phyloP scores from a whole-genome alignment of 2,329 filamentous ascomycete species.

The Beauveria pseudobassiana region DNA sequence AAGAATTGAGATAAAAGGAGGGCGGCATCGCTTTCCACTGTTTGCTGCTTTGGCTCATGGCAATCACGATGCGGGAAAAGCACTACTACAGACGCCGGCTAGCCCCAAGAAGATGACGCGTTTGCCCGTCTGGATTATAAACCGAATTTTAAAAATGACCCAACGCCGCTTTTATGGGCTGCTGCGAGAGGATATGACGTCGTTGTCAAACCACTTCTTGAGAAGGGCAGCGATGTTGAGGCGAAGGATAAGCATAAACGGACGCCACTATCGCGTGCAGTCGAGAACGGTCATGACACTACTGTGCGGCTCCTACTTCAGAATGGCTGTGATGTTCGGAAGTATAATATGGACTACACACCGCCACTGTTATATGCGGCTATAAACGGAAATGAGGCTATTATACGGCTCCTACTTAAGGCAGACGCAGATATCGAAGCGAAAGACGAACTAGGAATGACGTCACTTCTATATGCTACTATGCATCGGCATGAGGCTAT shows the following conservation, averaged over 20 bases:
- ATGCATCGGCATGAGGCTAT: no score
- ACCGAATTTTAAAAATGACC: no score
- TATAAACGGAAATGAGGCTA: no score
- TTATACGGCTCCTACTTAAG: no score
- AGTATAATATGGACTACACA: fast-evolving
- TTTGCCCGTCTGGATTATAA: neutral
- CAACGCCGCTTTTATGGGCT: neutral
- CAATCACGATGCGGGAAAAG: neutral
- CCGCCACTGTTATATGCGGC: no score
- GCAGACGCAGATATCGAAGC: no score
- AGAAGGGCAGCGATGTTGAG: neutral
- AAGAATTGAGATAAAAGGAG: neutral
- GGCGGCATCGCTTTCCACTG: neutral
- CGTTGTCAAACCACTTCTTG: neutral
- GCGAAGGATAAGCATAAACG: fast-evolving
- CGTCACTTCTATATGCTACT: no score
- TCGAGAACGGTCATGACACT: neutral
- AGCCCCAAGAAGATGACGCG: neutral
- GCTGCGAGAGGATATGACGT: neutral
- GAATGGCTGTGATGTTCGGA: neutral
- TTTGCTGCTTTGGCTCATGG: neutral
- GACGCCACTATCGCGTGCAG: neutral
- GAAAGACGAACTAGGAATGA: no score
- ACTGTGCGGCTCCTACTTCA: neutral
- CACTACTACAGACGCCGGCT: neutral